These are phyloP conservation scores for Cordyceps tenuipes DNA, from an alignment of 2,329 filamentous ascomycete species.

Conservation along the genomic window DNA sequence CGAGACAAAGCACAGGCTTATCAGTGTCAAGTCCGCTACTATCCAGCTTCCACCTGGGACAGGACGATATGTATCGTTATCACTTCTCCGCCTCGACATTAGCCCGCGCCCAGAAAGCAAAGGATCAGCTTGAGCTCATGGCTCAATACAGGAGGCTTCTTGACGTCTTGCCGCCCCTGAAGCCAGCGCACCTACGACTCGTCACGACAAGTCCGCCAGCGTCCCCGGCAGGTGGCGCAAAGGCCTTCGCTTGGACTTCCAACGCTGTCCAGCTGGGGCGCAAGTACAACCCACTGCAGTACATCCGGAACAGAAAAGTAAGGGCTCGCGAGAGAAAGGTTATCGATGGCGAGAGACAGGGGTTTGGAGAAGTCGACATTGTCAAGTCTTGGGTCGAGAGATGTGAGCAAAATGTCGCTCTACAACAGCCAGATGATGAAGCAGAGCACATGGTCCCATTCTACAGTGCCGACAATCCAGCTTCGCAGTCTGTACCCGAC, in stretches of 20 bases:
- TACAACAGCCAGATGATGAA: slow-evolving; percentile 17
- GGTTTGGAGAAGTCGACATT: slow-evolving; percentile 64
- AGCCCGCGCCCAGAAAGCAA: slow-evolving; percentile 74
- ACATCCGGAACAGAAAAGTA: slow-evolving; percentile 82
- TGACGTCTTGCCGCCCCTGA: slow-evolving; percentile 68
- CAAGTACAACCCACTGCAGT: slow-evolving; percentile 84
- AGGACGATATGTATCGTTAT: slow-evolving; percentile 46
- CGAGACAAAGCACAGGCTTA: slow-evolving; percentile 33
- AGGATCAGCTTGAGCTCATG: slow-evolving; percentile 76
- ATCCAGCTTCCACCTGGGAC: slow-evolving; percentile 30
- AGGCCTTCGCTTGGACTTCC: slow-evolving; percentile 8
- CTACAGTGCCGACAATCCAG: slow-evolving; percentile 35
- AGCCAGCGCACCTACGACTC: slow-evolving; percentile 31
- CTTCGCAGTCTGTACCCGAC: slow-evolving; percentile 35
- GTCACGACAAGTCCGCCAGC: slow-evolving; percentile 33
- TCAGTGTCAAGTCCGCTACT: slow-evolving; percentile 39
- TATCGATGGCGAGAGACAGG: slow-evolving; percentile 66
- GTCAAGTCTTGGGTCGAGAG: slow-evolving; percentile 72
- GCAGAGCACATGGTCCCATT: slow-evolving; percentile 35
- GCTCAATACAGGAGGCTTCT: slow-evolving; percentile 75
- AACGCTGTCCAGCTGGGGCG: slow-evolving; percentile 45
- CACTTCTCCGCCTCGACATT: slow-evolving; percentile 73
- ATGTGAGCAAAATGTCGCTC: slow-evolving; percentile 34
- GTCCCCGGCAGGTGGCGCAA: slow-evolving; percentile 26
- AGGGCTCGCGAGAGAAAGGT: slow-evolving; percentile 67